Evolutionary conservation across 1,139 yeast species (phyloP).

Genomic region (Lodderomyces metapsilosis): DNA sequence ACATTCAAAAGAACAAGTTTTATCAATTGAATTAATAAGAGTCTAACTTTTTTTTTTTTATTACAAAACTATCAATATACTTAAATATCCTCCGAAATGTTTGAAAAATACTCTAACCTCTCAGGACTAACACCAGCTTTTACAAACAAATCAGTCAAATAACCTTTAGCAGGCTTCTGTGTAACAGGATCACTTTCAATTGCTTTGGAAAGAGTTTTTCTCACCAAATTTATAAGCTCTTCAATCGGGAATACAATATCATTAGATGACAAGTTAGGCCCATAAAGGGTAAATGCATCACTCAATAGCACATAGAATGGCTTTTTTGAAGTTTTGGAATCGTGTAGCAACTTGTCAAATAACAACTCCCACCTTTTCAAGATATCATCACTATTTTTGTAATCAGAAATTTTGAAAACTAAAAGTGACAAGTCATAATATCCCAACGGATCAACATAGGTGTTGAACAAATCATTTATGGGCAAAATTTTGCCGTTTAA

Average conservation of each 20-base stretch:
- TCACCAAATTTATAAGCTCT: slow-evolving; percentile 61
- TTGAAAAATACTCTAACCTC: slow-evolving; percentile 34
- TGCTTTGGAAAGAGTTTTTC: slow-evolving; percentile 40
- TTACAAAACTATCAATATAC: too few relatives aligned
- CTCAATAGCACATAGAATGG: slow-evolving; percentile 40
- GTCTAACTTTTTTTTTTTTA: slow-evolving; percentile 2
- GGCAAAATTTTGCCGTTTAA: slow-evolving; percentile 66
- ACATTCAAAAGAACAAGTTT: slow-evolving; percentile 50
- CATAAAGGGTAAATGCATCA: slow-evolving; percentile 40
- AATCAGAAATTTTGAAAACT: slow-evolving; percentile 81
- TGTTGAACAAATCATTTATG: slow-evolving; percentile 79
- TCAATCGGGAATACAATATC: slow-evolving; percentile 84
- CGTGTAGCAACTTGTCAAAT: slow-evolving; percentile 47
- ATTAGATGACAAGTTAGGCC: slow-evolving; percentile 43
- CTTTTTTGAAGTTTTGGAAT: slow-evolving; percentile 28
- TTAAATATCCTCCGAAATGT: not conserved
- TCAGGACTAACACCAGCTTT: slow-evolving; percentile 76
- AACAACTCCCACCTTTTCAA: slow-evolving; percentile 69
- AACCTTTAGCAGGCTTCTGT: slow-evolving; percentile 45
- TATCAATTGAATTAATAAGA: slow-evolving; percentile 40
- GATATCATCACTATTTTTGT: slow-evolving; percentile 70
- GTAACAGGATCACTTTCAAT: slow-evolving; percentile 33
- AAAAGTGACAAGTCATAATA: slow-evolving; percentile 79
- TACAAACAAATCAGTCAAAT: slow-evolving; percentile 63
- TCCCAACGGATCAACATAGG: slow-evolving; percentile 83